Base-by-base conservation (phyloP, 2,329 filamentous ascomycete genomes). In the Cladophialophora chaetospira region DNA sequence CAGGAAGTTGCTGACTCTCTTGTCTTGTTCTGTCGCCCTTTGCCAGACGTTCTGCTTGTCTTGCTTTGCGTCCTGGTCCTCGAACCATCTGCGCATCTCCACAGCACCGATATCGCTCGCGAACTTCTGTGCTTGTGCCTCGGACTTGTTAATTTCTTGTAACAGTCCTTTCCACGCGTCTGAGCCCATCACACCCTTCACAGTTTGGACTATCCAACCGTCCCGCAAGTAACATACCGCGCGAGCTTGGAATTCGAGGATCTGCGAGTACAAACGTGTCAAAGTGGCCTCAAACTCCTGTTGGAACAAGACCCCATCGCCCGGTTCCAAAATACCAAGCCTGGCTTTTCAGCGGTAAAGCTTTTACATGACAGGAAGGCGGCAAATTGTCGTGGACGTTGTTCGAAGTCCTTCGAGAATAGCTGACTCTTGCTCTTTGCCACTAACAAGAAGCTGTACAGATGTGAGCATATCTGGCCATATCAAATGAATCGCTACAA, bases 241-340 rank as follows among this genome's bases (percentile, higher is more conserved):
- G n/a, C 40, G 40, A 23, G 40, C 40, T 26, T 44, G 40, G 8
- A 25, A 44, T 44, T 44, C 40, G 21, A 44, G 40, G n/a, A 44
- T 26, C 40, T 23, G 40, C 4, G 40, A 44, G 25, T 44, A 44
- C 25, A 44, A 23, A 3, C n/a, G 8, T 15, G 40, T 44, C 25
- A 44, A 26, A 28, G 19, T 25, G n/a, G 19, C 17, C 26, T 44
- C 40, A 44, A 44, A 44, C 26, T 44, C 25, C 10, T 44, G 15
- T 26, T 44, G 40, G 19, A 44, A 44, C 15, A n/a, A n/a, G 3
- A 3, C 21, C 4, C n/a, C 19, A 11, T 44, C 33, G 17, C 26
- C 9, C 8, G 19, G 21, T 17, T 26, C 21, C n/a, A 26, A 13
- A 13, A 44, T 13, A 23, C 17, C 17, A 44, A 28, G 40, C n/a